Percentiles rank a stretch among this genome's conserved stretches.
Conservation (phyloP, 331 rosid species). For the Acacia concinna region DNA sequence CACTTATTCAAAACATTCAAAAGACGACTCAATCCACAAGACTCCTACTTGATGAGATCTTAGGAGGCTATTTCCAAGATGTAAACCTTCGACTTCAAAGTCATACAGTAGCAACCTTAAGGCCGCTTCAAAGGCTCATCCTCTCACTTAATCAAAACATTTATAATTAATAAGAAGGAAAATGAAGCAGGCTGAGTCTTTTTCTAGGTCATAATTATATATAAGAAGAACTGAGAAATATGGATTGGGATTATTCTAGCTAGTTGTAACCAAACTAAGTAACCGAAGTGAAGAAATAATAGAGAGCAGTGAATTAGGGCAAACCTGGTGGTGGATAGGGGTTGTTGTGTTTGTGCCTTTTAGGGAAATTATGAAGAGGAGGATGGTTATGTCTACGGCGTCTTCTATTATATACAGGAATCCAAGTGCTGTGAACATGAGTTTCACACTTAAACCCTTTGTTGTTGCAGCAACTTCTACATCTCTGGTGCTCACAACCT, state of each 20-base stretch:
- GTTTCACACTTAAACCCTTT: constrained; percentile 65
- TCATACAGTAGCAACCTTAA: too few species aligned
- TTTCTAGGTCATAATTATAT: background rate
- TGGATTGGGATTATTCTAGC: background rate
- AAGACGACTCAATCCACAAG: too few species aligned
- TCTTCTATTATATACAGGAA: constrained; percentile 50
- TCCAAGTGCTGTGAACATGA: constrained; percentile 73
- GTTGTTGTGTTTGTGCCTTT: constrained; percentile 35
- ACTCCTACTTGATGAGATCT: too few species aligned
- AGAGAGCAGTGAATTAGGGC: background rate
- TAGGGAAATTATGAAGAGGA: constrained; percentile 1
- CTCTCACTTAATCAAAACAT: background rate
- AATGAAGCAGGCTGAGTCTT: background rate
- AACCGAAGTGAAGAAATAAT: background rate
- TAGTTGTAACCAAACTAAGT: background rate
- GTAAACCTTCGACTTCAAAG: too few species aligned
- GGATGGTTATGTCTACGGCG: constrained; percentile 37
- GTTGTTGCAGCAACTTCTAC: constrained; percentile 72
- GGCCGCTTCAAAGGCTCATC: too few species aligned
- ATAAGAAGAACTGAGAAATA: background rate
- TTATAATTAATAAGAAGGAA: too few species aligned
- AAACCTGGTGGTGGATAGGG: constrained; percentile 42
- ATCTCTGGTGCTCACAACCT: constrained; percentile 58
- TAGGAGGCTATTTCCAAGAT: too few species aligned
- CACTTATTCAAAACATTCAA: background rate